These are phyloP conservation scores for Alternaria tenuissima DNA, from an alignment of 2,329 filamentous ascomycete species.

Conservation along the genomic window DNA sequence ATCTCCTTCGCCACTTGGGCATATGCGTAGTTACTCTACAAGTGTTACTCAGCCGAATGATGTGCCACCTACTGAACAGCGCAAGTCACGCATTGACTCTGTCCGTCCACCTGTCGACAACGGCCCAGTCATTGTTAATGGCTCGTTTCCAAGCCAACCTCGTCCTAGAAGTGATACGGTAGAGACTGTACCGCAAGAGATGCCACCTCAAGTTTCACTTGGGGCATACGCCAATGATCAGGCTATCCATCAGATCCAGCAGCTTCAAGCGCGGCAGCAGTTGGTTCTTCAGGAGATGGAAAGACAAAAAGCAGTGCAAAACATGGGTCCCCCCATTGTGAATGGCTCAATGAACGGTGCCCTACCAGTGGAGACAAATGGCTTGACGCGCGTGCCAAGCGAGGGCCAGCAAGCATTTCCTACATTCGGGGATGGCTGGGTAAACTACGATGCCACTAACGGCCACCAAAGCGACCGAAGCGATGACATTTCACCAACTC, in stretches of 20 bases:
- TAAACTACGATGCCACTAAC: constrained; percentile 38
- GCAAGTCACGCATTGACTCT: constrained; percentile 41
- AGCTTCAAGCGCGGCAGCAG: constrained; percentile 43
- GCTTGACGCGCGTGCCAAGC: constrained; percentile 31
- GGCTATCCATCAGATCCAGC: constrained; percentile 37
- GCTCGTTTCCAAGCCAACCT: constrained; percentile 46
- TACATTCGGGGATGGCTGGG: constrained; percentile 37
- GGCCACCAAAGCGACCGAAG: constrained; percentile 30
- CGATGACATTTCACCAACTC: constrained; percentile 43
- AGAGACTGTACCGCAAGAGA: constrained; percentile 34
- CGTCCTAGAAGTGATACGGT: constrained; percentile 36
- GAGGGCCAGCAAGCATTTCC: constrained; percentile 41
- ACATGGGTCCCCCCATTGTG: constrained; percentile 28
- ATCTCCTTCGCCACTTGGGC: constrained; percentile 58
- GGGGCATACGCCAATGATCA: constrained; percentile 36
- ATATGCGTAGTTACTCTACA: constrained; percentile 53
- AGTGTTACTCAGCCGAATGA: constrained; percentile 27
- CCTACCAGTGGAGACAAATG: constrained; percentile 29
- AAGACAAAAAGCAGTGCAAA: constrained; percentile 37
- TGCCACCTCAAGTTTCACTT: constrained; percentile 26
- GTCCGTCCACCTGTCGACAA: constrained; percentile 38
- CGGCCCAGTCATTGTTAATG: constrained; percentile 52
- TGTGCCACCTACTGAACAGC: constrained; percentile 22
- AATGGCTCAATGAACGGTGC: constrained; percentile 38
- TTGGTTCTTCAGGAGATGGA: constrained; percentile 45